Base-by-base conservation (phyloP, 2,329 filamentous ascomycete genomes). In the Lachnellula hyalina region DNA sequence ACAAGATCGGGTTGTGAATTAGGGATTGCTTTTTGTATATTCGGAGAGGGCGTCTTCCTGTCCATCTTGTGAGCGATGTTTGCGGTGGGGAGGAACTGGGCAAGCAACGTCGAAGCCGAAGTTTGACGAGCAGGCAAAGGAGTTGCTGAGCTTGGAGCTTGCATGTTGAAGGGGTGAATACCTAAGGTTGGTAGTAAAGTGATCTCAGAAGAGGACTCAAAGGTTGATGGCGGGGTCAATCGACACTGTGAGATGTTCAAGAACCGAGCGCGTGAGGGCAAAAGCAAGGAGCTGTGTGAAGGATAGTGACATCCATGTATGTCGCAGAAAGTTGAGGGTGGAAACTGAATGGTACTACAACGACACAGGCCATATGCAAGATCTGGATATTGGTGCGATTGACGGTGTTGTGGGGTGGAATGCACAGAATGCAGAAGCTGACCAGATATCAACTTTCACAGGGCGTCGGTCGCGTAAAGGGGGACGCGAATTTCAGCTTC, bases 31-130 rank as follows among this genome's bases (percentile, higher is more conserved):
- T 45, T 56, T 47, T 51, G 53, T 11, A 32, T 9, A 12, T 3
- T 3, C 28, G 9, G 28, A 32, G 28, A 32, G 28, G n/a, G 36
- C 25, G 11, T 25, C 17, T 32, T 48, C 47, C 44, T 54, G 32
- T 66, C 65, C 55, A 63, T 67, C 53, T 68, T 68, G 52, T 68
- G 67, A 14, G 59, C 45, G 1, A 61, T 56, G n/a, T 55, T 53
- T 8, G 55, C 56, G 17, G 60, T 61, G 14, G 66, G 64, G 5
- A 64, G 54, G 41, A 66, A 68, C 44, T 64, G 60, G 2, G 63
- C 60, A 17, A 68, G 63, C 12, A 68, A 52, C 45, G 49, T 63
- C 28, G 63, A 66, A 19, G 63, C 62, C 17, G 61, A 59, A 32
- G 53, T 57, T 47, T 53, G 56, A 19, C 40, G 54, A 23, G 47